phyloP scores from a whole-genome alignment of 805 yeast genomes.

The Blastobotrys muscicola region DNA sequence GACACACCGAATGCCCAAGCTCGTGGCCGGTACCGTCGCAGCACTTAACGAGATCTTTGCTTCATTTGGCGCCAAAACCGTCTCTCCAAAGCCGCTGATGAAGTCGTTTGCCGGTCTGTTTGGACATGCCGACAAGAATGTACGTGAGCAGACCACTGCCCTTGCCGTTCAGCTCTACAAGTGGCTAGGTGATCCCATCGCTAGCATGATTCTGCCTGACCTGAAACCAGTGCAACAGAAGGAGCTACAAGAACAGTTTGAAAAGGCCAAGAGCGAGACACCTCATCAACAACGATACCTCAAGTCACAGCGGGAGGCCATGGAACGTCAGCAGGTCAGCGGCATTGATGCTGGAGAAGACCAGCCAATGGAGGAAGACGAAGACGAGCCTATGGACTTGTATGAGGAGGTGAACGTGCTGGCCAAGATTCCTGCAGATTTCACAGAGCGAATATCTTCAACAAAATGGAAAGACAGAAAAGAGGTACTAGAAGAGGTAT shows the following conservation, averaged over 20 bases:
- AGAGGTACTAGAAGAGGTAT: constrained; percentile 62
- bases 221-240: constrained; percentile 89
- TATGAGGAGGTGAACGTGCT: constrained; percentile 62
- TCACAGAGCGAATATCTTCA: constrained; percentile 45
- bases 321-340: constrained; percentile 21
- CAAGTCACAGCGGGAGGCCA: constrained; percentile 41
- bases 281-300: constrained; percentile 46
- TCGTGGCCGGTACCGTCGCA: constrained; percentile 56
- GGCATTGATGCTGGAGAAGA: constrained; percentile 36
- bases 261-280: constrained; percentile 30
- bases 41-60: constrained; percentile 48
- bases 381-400: constrained; percentile 59
- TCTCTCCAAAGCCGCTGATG: constrained; percentile 49
- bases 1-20: constrained; percentile 61
- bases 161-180: constrained; percentile 60
- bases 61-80: constrained; percentile 53
- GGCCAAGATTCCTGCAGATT: constrained; percentile 54
- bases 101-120: constrained; percentile 57
- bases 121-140: constrained; percentile 78
- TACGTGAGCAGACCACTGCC: constrained; percentile 66
- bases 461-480: constrained; percentile 88
- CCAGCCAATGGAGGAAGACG: constrained; percentile 29
- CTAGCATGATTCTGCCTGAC: constrained; percentile 50
- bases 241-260: constrained; percentile 66
- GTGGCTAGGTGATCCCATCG: constrained; percentile 62